Conservation (phyloP, 495 filamentous ascomycete genomes). For the Cudoniella acicularis region DNA sequence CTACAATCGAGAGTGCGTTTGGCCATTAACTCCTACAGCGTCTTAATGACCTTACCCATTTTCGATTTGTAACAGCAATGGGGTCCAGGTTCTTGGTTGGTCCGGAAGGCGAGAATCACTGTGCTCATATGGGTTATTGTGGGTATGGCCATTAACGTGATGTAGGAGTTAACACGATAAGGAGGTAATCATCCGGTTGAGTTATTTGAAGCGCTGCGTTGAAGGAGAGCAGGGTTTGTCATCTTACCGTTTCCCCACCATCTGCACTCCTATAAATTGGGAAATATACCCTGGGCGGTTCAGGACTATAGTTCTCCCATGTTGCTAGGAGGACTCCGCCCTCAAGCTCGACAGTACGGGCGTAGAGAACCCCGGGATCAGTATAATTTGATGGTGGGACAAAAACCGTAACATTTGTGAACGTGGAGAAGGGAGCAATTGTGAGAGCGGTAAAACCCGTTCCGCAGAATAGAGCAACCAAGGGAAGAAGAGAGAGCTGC, state of each 20-base stretch:
- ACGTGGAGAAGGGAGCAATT: constrained; percentile 18
- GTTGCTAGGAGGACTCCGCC: constrained; percentile 57
- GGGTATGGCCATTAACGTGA: no score
- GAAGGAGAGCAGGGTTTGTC: neutral
- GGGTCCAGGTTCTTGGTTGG: no score
- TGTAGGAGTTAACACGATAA: no score
- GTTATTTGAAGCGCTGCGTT: no score
- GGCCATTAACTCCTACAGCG: no score
- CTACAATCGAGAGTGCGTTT: no score
- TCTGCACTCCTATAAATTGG: constrained; percentile 63
- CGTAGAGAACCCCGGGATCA: constrained; percentile 47
- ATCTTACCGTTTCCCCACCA: constrained; percentile 43
- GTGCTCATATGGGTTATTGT: no score
- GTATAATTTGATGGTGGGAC: constrained; percentile 40
- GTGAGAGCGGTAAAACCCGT: constrained; percentile 4
- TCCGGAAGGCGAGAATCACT: no score
- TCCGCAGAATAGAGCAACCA: constrained; percentile 7
- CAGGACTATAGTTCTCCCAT: constrained; percentile 59
- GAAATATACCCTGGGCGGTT: constrained; percentile 56
- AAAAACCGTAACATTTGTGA: constrained; percentile 31
- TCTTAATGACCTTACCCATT: no score
- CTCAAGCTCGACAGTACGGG: constrained; percentile 45
- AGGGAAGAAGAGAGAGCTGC: constrained; percentile 8
- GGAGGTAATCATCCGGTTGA: no score
- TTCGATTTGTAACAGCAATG: no score